Evolutionary conservation across 169 alveolate genomes (phyloP), one percentile per base, ranked within the genome.

Genomic region (Cyclospora cayetanensis): DNA sequence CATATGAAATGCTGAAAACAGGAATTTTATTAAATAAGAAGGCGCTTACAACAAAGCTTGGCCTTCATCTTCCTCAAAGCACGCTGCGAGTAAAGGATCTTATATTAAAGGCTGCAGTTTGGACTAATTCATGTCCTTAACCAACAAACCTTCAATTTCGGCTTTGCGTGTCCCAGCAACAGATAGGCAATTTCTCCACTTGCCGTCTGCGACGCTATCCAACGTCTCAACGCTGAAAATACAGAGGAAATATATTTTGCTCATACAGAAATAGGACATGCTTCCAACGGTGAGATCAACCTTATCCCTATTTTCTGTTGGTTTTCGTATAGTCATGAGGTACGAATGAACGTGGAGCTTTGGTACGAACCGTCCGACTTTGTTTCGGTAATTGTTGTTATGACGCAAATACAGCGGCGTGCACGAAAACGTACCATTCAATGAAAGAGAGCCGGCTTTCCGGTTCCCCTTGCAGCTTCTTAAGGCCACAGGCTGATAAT

Each of bases 31-130:
- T 46, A 15, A 11, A 15, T 11, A 46, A 11, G 60, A 46, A 46
- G 39, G 20, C 2, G 29, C 85, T 37, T 74, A 74, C 85, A 74
- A 43, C 85, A 74, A 39, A 20, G 63, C 29, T 39, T 7, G 34
- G 63, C 85, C 85, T 74, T 74, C 85, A 63, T 74, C 85, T 2
- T 63, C 85, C 85, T 74, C 52, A n/a, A 74, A 74, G 37, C 85
- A 74, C 37, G 85, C 85, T 74, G 35, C 31, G n/a, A n/a, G n/a
- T 12, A 12, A 20, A 18, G 39, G 25, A 43, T 41, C 4, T 20
- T 20, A n/a, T 15, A 60, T 60, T 60, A 46, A 46, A 46, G 20
- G 20, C 20, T 15, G 60, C 20, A 22, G 11, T 46, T 46, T 22
- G 20, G n/a, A n/a, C n/a, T n/a, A n/a, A n/a, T n/a, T n/a, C n/a